Base-by-base conservation (phyloP, 2,329 filamentous ascomycete genomes). In the Proliferodiscus dingleyae region DNA sequence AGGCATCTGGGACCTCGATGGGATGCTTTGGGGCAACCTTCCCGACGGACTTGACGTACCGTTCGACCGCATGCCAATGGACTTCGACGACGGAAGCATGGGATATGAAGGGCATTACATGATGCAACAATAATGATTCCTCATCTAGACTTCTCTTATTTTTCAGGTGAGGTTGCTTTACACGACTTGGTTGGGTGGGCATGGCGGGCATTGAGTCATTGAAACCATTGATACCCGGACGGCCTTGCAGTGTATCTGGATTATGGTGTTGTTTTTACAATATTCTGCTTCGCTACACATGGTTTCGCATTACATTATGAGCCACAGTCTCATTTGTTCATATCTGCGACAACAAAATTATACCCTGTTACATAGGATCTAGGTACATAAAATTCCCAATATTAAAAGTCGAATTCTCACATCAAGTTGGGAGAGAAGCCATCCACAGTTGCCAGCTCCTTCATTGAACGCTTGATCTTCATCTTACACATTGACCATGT, bases 1-100 rank as follows among this genome's bases (percentile, higher is more conserved):
- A 34, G 72, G 72, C 7, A 64, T 78, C 9, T 78, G 75, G 74
- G 75, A 78, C 58, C 62, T 78, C 7, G 74, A 78, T 54, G 75
- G 73, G 48, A 76, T 77, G 73, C 68, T 71, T 55, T 79, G 75
- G 75, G 66, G 68, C 30, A 65, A 65, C 41, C 58, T 68, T 23
- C 64, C 68, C 7, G 70, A 72, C 38, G 65, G 61, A 0, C 46
- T 63, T 10, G 58, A 63, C 38, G 57, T 61, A 51, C 58, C 59
- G 8, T 63, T 59, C 47, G 61, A 63, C 43, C 55, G 57, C 5
- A 43, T 63, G 33, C 52, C 56, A 10, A 52, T 55, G 47, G 53
- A 56, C 10, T 60, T 50, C 45, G 57, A 57, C 8, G 52, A 56
- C 29, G 45, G 34, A 9, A 36, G 23, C 8, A 45, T 48, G 24